Conservation (phyloP, 2,329 filamentous ascomycete genomes). For the Thermothelomyces thermophilus region DNA sequence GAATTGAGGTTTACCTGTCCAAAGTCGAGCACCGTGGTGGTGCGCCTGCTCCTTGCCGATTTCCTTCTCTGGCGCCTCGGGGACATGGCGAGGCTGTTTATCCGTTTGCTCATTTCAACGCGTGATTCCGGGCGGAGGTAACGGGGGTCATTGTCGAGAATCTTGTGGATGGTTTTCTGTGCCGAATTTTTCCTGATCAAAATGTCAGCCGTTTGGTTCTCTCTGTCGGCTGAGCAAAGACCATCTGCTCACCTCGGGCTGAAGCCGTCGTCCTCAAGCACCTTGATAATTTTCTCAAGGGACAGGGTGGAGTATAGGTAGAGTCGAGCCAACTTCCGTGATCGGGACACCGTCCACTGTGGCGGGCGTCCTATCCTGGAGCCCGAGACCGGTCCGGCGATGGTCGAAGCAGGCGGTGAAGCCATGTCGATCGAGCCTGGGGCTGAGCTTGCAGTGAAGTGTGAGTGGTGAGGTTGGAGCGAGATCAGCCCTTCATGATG, state of each 20-base stretch:
- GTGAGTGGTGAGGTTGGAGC: constrained; percentile 6
- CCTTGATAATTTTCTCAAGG: constrained; percentile 46
- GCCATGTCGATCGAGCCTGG: constrained; percentile 15
- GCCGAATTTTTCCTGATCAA: constrained; percentile 46
- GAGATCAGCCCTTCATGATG: not conserved
- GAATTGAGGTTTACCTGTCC: too few species aligned
- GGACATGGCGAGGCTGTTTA: constrained; percentile 39
- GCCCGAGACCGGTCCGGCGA: constrained; percentile 15
- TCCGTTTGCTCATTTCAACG: constrained; percentile 46
- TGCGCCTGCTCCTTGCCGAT: not conserved
- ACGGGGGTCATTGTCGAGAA: constrained; percentile 53
- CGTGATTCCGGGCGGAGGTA: constrained; percentile 48
- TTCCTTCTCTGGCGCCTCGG: constrained; percentile 29
- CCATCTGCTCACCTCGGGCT: constrained; percentile 38
- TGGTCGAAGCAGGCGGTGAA: constrained; percentile 15
- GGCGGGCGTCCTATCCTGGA: constrained; percentile 45
- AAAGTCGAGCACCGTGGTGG: not conserved
- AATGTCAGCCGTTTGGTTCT: constrained; percentile 4
- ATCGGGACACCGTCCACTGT: constrained; percentile 48
- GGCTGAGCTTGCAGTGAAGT: not conserved
- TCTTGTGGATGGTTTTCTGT: constrained; percentile 50
- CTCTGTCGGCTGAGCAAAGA: too few species aligned
- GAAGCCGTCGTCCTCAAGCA: constrained; percentile 38
- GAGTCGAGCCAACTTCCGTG: constrained; percentile 48
- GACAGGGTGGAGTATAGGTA: constrained; percentile 52